A percentile compares a stretch with the other conserved stretches of the same genome.
These are phyloP conservation scores for Juglanconis sp. DNA, from an alignment of 2,329 filamentous ascomycete species.

Conservation along the genomic window DNA sequence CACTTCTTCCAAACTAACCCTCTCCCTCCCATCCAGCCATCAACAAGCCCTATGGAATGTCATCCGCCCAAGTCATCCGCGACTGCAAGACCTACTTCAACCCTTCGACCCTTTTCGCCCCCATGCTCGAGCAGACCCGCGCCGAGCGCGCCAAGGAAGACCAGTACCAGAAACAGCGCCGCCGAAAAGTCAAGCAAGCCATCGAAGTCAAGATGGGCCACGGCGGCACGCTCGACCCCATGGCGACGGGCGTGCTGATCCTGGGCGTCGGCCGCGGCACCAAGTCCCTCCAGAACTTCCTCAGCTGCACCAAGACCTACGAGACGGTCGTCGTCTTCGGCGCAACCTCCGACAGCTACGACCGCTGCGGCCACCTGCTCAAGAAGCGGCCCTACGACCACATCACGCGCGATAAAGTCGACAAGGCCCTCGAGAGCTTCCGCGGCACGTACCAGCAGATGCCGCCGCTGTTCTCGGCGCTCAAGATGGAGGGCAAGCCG, in stretches of 20 bases:
- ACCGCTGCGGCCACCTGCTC: constrained; percentile 79
- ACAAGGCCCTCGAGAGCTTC: constrained; percentile 72
- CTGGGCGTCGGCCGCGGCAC: constrained; percentile 84
- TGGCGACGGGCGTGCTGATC: constrained; percentile 90
- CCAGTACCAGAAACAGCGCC: constrained; percentile 57
- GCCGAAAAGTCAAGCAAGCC: constrained; percentile 53
- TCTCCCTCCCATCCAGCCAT: constrained; percentile 59
- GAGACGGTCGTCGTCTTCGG: constrained; percentile 88
- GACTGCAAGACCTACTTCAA: constrained; percentile 84
- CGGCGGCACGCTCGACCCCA: constrained; percentile 89
- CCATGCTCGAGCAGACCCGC: constrained; percentile 67
- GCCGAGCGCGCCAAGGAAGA: constrained; percentile 53
- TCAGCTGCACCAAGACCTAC: constrained; percentile 89
- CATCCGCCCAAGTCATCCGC: constrained; percentile 87
- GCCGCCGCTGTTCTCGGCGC: constrained; percentile 87
- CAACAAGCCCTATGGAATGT: constrained; percentile 84
- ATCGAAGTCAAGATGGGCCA: constrained; percentile 89
- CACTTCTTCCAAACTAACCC: neutral
- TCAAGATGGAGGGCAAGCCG: constrained; percentile 90
- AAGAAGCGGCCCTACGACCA: constrained; percentile 73
- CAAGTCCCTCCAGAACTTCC: constrained; percentile 74
- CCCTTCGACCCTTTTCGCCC: constrained; percentile 72
- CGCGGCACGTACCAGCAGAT: constrained; percentile 83
- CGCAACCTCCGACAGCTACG: constrained; percentile 89
- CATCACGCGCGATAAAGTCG: constrained; percentile 74